Conservation (phyloP, 2,329 filamentous ascomycete species). For the Penicillium paneum region DNA sequence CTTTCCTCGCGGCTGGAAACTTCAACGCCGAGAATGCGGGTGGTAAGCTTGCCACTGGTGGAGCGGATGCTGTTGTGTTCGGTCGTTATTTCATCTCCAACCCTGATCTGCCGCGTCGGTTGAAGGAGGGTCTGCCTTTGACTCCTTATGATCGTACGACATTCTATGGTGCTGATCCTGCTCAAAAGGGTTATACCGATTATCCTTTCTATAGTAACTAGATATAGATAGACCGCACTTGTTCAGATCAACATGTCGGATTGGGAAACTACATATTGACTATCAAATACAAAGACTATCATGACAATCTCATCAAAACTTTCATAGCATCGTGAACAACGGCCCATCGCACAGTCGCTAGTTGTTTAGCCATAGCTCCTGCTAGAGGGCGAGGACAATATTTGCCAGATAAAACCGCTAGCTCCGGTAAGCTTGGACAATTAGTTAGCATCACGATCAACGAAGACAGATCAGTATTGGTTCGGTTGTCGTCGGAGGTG, state of each 20-base stretch:
- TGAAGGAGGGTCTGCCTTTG: conserved; percentile 37
- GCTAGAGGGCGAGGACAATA: conserved; percentile 53
- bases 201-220: conserved; percentile 33
- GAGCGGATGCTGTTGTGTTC: conserved; percentile 32
- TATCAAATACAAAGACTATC: conserved; percentile 2
- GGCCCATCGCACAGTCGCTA: conserved; percentile 59
- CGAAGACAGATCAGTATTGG: conserved; percentile 31
- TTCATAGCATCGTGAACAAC: conserved; percentile 61
- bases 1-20: conserved; percentile 34
- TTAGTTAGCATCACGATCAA: conserved; percentile 37
- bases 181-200: conserved; percentile 38
- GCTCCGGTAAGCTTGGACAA: conserved; percentile 34
- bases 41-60: conserved; percentile 17
- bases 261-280: background rate
- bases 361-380: conserved; percentile 53
- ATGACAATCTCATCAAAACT: conserved; percentile 43
- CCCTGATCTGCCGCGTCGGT: conserved; percentile 42
- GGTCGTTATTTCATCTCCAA: conserved; percentile 45
- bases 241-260: background rate
- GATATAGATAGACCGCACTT: background rate
- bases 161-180: conserved; percentile 40
- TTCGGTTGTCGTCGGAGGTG: conserved; percentile 40
- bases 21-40: conserved; percentile 25
- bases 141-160: conserved; percentile 40
- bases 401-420: conserved; percentile 42